Conservation (phyloP, 352 stramenopile genomes). For the Pythium oligandrum region DNA sequence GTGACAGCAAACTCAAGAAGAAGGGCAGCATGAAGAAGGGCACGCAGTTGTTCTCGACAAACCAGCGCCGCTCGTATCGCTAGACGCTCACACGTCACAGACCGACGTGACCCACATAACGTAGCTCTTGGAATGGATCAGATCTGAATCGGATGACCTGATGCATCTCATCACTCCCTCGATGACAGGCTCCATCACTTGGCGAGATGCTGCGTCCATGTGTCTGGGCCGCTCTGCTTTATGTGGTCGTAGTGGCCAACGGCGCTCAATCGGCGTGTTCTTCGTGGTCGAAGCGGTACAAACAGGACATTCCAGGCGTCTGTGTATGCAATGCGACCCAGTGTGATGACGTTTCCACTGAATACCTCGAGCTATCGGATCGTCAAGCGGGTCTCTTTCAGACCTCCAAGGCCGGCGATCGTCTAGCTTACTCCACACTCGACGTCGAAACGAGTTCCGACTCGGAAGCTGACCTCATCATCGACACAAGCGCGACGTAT, state of each 20-base stretch:
- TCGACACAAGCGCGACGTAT: slow-evolving; percentile 31
- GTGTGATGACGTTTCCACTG: slow-evolving; percentile 54
- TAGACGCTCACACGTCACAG: slow-evolving; percentile 17
- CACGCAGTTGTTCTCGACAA: slow-evolving; percentile 65
- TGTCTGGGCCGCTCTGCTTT: too few species aligned
- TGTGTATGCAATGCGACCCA: slow-evolving; percentile 46
- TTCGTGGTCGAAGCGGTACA: slow-evolving; percentile 34
- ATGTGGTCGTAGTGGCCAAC: too few species aligned
- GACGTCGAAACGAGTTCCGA: slow-evolving; percentile 1
- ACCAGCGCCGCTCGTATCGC: slow-evolving; percentile 70
- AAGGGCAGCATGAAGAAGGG: slow-evolving; percentile 64
- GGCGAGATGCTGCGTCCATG: too few species aligned
- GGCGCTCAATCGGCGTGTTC: slow-evolving; percentile 5
- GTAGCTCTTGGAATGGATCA: too few species aligned
- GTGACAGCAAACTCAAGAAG: slow-evolving; percentile 43
- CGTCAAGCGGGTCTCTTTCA: slow-evolving; percentile 39
- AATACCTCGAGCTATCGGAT: slow-evolving; percentile 26
- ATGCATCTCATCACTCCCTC: too few species aligned
- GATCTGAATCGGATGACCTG: too few species aligned
- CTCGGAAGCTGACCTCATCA: slow-evolving; percentile 24
- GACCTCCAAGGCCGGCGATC: slow-evolving; percentile 41
- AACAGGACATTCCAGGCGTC: slow-evolving; percentile 37
- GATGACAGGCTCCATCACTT: too few species aligned
- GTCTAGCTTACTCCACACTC: slow-evolving; percentile 33
- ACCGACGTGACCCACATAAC: background rate